phyloP scores from a whole-genome alignment of 169 alveolate species.

The Perkinsus olseni region DNA sequence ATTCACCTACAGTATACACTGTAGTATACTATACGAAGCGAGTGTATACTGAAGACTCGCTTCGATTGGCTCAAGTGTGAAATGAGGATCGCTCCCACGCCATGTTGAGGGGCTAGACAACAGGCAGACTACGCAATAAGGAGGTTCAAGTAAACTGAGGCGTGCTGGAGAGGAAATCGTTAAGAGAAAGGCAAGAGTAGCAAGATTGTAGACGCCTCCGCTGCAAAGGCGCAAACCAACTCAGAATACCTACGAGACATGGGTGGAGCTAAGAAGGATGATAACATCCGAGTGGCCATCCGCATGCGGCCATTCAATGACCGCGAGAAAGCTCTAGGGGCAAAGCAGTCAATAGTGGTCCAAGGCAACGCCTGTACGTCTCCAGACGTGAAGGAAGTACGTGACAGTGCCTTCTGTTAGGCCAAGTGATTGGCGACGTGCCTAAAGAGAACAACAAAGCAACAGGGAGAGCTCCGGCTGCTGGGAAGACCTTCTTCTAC shows the following conservation, averaged over 20 bases:
- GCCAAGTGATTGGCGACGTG: not conserved
- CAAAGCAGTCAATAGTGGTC: not conserved
- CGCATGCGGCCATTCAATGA: conserved; percentile 32
- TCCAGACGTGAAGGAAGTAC: not conserved
- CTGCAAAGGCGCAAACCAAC: not conserved
- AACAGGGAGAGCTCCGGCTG: not conserved
- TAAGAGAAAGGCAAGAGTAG: not conserved
- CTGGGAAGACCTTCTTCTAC: not conserved
- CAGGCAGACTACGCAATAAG: too few relatives aligned
- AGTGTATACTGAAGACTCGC: too few relatives aligned
- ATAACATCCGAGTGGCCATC: conserved; percentile 30
- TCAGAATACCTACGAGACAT: not conserved
- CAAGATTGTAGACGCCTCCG: not conserved
- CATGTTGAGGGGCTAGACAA: too few relatives aligned
- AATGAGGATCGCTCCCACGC: too few relatives aligned
- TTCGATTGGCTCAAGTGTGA: too few relatives aligned
- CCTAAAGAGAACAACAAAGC: not conserved
- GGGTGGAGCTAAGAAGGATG: conserved; percentile 9
- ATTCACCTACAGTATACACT: too few relatives aligned
- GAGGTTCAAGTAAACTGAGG: too few relatives aligned
- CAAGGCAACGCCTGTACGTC: not conserved
- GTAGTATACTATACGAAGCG: too few relatives aligned
- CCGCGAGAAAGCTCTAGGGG: conserved; percentile 9
- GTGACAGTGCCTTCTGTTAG: not conserved
- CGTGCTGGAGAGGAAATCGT: too few relatives aligned